These are phyloP conservation scores for Lipomyces yamadae DNA, from an alignment of 805 yeast genomes.

Conservation along the genomic window DNA sequence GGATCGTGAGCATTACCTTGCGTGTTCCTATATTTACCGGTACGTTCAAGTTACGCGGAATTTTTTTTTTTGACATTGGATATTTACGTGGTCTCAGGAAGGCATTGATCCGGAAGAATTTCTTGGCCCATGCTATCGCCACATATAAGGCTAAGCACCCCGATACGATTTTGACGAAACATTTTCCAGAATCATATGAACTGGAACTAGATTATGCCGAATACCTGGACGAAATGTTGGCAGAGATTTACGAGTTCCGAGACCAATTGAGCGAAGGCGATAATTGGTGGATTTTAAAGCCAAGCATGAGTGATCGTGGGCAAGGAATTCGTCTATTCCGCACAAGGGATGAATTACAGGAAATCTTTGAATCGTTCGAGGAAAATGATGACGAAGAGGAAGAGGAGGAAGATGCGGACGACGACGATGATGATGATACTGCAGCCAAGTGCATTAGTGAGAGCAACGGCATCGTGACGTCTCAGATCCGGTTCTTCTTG, in stretches of 20 bases:
- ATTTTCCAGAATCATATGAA: slow-evolving; percentile 76
- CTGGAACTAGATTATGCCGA: slow-evolving; percentile 95
- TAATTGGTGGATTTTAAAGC: slow-evolving; percentile 79
- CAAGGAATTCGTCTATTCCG: slow-evolving; percentile 89
- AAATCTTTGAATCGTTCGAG: slow-evolving; percentile 83
- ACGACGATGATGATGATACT: slow-evolving; percentile 43
- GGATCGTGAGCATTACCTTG: slow-evolving; percentile 56
- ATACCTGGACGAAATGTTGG: slow-evolving; percentile 89
- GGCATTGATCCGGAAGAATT: slow-evolving; percentile 89
- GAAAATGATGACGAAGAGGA: slow-evolving; percentile 69
- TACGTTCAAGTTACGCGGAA: neutral
- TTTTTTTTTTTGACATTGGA: too few relatives aligned
- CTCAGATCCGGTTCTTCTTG: slow-evolving; percentile 88
- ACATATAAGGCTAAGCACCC: slow-evolving; percentile 78
- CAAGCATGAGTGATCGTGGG: slow-evolving; percentile 96
- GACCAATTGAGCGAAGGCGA: slow-evolving; percentile 70
- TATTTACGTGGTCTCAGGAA: slow-evolving; percentile 53
- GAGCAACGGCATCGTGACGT: slow-evolving; percentile 72
- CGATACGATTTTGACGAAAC: slow-evolving; percentile 57
- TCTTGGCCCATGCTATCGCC: slow-evolving; percentile 80
- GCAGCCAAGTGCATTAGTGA: slow-evolving; percentile 55
- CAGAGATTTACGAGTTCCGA: slow-evolving; percentile 87
- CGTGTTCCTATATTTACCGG: slow-evolving; percentile 78
- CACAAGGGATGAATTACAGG: slow-evolving; percentile 78
- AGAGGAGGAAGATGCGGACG: slow-evolving; percentile 42